Conservation (phyloP, 306 rosid genomes). For the Lathyrus oleraceus region DNA sequence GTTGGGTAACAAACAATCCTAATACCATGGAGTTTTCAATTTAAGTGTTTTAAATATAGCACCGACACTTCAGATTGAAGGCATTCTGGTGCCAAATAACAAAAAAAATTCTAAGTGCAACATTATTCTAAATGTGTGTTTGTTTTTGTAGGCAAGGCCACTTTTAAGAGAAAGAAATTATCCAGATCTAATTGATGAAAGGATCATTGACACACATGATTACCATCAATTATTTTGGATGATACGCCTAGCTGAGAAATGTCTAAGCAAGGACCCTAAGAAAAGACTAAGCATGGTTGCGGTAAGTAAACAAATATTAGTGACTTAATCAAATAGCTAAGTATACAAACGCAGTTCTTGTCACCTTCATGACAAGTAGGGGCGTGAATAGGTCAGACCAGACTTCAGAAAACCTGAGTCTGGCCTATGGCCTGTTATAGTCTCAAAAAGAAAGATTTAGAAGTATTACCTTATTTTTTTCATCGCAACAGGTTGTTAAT, state of each 20-base stretch:
- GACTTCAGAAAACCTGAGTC: no score
- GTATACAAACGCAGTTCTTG: no score
- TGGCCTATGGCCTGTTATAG: no score
- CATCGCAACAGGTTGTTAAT: constrained; percentile 53
- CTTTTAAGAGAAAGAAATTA: constrained; percentile 77
- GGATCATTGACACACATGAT: constrained; percentile 54
- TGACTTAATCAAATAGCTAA: not conserved
- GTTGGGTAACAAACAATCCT: constrained; percentile 66
- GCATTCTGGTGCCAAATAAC: not conserved
- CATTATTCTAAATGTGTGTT: not conserved
- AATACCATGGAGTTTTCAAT: constrained; percentile 21
- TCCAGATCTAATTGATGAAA: constrained; percentile 71
- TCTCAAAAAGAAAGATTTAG: not conserved
- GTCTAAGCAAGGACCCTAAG: constrained; percentile 68
- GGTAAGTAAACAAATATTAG: constrained; percentile 40
- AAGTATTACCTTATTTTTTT: not conserved
- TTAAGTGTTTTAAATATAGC: not conserved
- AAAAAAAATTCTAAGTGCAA: constrained; percentile 6
- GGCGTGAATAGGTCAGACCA: no score
- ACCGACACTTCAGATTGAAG: not conserved
- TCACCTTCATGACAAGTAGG: no score
- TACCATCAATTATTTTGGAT: constrained; percentile 79
- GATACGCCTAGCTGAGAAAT: constrained; percentile 76
- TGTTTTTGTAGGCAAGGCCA: constrained; percentile 77
- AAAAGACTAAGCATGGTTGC: constrained; percentile 61